Evolutionary conservation across 352 stramenopile species (phyloP), one percentile per base, ranked within the genome.

Genomic region (Pythium vanterpoolii): DNA sequence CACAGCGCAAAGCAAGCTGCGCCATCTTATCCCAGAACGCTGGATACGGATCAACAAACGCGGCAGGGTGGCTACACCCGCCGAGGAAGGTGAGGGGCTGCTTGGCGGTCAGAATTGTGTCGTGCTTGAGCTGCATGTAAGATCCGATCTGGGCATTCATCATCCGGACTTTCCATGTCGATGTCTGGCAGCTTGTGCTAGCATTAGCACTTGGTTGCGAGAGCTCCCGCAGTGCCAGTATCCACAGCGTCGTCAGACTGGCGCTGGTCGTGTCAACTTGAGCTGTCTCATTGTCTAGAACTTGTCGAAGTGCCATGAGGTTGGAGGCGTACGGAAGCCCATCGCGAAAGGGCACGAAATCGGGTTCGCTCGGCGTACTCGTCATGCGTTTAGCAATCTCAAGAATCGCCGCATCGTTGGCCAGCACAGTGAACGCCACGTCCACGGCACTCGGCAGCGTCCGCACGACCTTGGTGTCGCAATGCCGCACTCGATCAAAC

Each of bases 71-170:
- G 34, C 64, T 59, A 30, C 62, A 70, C 14, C 45, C 23, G 4
- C 34, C 56, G 14, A 39, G n/a, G n/a, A 62, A 51, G 28, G 62
- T 45, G 6, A 59, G 48, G 21, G 44, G 53, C 30, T 70, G 62
- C 51, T 70, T 70, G 11, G 62, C 56, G 23, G 64, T 62, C 24
- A 70, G 39, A 14, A 70, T 44, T 27, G 62, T 70, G 40, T 70
- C 62, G 36, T 69, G 62, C n/a, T 57, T 57, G 1, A 66, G 50
- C 27, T 69, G 48, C 10, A 43, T 46, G 30, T 66, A 63, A 10
- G 62, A 69, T 10, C 48, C 62, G 28, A 70, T 21, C 40, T 70
- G 62, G 0, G 62, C 56, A 28, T 70, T 66, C 50, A 70, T 65
- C 28, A 43, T n/a, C n/a, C n/a, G n/a, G n/a, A n/a, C n/a, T n/a